These are phyloP conservation scores for Ophiobolus disseminans DNA, from an alignment of 2,329 filamentous ascomycete genomes.

Conservation along the genomic window DNA sequence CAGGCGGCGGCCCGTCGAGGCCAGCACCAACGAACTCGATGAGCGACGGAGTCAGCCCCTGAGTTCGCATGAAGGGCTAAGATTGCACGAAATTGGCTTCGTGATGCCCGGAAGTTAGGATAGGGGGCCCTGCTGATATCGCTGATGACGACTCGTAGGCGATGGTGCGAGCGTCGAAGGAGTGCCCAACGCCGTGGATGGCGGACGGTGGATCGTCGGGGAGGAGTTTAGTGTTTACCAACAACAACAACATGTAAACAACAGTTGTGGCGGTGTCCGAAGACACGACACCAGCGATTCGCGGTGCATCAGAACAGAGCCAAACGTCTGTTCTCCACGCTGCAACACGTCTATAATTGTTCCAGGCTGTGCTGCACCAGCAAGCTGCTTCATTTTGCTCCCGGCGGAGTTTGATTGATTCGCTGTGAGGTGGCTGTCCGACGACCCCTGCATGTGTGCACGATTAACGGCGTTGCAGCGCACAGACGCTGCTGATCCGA, in stretches of 20 bases:
- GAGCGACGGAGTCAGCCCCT: constrained; percentile 21
- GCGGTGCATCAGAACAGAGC: constrained; percentile 8
- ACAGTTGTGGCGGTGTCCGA: constrained; percentile 1
- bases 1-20: constrained; percentile 25
- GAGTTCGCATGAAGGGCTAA: constrained; percentile 31
- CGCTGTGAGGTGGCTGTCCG: constrained; percentile 19
- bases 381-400: constrained; percentile 24
- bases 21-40: constrained; percentile 20
- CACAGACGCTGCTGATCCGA: not conserved
- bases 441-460: constrained; percentile 2
- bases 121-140: constrained; percentile 16
- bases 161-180: constrained; percentile 14
- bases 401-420: constrained; percentile 21
- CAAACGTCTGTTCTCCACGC: not conserved
- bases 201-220: not conserved
- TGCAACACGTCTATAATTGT: constrained; percentile 3
- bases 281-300: constrained; percentile 12
- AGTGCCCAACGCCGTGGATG: constrained; percentile 18
- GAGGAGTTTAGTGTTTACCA: constrained; percentile 2
- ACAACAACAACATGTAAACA: constrained; percentile 2
- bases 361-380: constrained; percentile 1
- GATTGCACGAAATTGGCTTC: constrained; percentile 27
- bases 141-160: constrained; percentile 4
- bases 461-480: not conserved
- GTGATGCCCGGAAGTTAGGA: constrained; percentile 1